These are phyloP conservation scores for Alternaria brassicae DNA, from an alignment of 2,329 filamentous ascomycete genomes.

Conservation along the genomic window DNA sequence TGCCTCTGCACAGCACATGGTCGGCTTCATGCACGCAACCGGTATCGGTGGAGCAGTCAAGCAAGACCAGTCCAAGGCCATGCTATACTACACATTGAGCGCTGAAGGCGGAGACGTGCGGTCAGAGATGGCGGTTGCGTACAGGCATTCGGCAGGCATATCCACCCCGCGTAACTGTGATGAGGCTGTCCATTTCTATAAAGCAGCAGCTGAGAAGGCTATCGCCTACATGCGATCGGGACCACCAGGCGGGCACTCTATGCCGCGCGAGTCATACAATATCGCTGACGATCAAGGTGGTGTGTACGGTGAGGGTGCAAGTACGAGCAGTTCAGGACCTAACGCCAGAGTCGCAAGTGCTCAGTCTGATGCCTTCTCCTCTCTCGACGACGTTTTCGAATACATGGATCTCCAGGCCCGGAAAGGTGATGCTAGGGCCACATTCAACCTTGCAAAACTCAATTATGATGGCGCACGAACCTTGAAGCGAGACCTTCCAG, in stretches of 20 bases:
- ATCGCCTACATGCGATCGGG: conserved; percentile 87
- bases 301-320: conserved; percentile 94
- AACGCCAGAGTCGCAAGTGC: conserved; percentile 78
- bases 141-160: conserved; percentile 84
- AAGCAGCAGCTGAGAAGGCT: conserved; percentile 90
- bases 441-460: conserved; percentile 82
- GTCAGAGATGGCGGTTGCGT: conserved; percentile 93
- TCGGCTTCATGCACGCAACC: conserved; percentile 94
- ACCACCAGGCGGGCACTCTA: conserved; percentile 82
- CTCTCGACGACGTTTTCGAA: conserved; percentile 91
- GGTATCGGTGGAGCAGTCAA: conserved; percentile 83
- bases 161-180: conserved; percentile 87
- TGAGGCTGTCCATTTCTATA: conserved; percentile 85
- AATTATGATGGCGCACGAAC: conserved; percentile 87
- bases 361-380: conserved; percentile 81
- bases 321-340: conserved; percentile 82
- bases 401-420: conserved; percentile 90
- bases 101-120: conserved; percentile 81
- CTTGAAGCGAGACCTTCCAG: conserved; percentile 73
- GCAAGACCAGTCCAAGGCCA: conserved; percentile 85
- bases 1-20: conserved; percentile 91
- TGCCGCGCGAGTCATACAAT: conserved; percentile 79
- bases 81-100: conserved; percentile 94
- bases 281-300: conserved; percentile 91
- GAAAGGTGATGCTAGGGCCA: conserved; percentile 87